Evolutionary conservation across 2,329 filamentous ascomycete species (phyloP), one percentile per base, ranked within the genome.

Genomic region (Dendryphion nanum): DNA sequence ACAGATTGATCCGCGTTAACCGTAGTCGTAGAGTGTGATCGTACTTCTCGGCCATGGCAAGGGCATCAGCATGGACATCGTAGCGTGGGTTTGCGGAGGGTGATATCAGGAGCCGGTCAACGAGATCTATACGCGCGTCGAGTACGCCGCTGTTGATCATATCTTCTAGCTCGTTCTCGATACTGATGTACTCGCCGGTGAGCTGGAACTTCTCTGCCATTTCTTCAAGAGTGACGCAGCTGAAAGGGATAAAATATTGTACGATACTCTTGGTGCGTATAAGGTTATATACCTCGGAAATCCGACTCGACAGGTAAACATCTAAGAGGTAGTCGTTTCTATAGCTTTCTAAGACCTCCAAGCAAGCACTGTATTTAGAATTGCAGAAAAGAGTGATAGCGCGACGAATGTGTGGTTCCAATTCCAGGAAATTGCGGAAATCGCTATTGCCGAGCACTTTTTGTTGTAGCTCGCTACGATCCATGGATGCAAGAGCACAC

Each of bases 231-330:
- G 86, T 90, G 44, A 96, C 89, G 49, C 83, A 84, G 29, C 85
- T 94, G 65, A 95, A 98, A 0, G 93, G 90, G 17, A 88, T 77
- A 53, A 95, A 85, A 68, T 96, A 97, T 59, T 95, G 88, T 17
- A 90, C 80, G 42, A 98, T 96, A 56, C 90, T 91, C 71, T 96
- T 96, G 56, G 78, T 86, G 41, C 93, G 82, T 51, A 98, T 89
- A 33, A 74, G 72, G 8, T 77, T 72, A 68, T 90, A 93, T 15
- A 98, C 73, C 1, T 71, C 68, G 24, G 76, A 59, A 14, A 96
- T 73, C 48, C 95, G 86, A 45, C 76, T 79, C 42, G 86, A 83
- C 5, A 98, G 77, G 63, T 95, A 85, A 15, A 95, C 72, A 59
- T 98, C 93, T 4, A 97, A 79, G n/a, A 90, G 75, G 62, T 93